Conservation (phyloP, 305 asterid species). For the Caryopteris hybrid region DNA sequence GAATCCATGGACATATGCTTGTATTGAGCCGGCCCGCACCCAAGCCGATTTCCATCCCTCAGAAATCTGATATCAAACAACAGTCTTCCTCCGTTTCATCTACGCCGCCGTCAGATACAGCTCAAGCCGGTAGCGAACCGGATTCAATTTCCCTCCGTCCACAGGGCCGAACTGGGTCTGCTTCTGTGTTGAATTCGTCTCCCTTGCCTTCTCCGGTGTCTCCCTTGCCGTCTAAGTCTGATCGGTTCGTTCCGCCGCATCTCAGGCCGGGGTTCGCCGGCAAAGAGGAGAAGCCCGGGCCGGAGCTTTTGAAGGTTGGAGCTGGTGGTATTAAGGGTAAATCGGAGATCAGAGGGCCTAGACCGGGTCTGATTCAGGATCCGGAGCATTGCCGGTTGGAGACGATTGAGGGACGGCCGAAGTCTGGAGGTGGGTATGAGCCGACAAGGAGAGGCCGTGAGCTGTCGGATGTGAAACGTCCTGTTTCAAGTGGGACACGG, state of each 20-base stretch:
- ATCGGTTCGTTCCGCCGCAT: constrained; percentile 73
- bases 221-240: constrained; percentile 43
- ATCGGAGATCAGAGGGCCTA: constrained; percentile 25
- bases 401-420: constrained; percentile 50
- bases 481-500: constrained; percentile 56
- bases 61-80: constrained; percentile 25
- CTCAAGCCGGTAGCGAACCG: constrained; percentile 21
- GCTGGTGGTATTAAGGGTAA: constrained; percentile 27
- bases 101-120: constrained; percentile 30
- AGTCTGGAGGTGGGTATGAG: constrained; percentile 65
- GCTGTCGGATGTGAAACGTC: constrained; percentile 43
- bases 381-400: constrained; percentile 25
- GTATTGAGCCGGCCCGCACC: constrained; percentile 68
- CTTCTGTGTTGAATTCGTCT: constrained; percentile 27
- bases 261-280: constrained; percentile 76
- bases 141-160: constrained; percentile 64
- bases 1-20: constrained; percentile 84
- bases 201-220: constrained; percentile 40
- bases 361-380: constrained; percentile 24
- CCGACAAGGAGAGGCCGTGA: constrained; percentile 38
- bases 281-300: constrained; percentile 56
- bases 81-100: constrained; percentile 18
- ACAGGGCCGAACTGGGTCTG: constrained; percentile 60
- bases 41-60: constrained; percentile 45
- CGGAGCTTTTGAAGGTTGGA: constrained; percentile 37